A percentile compares a stretch with the other conserved stretches of the same genome.
Conservation (phyloP, 371 early-diverging fungal genomes). For the Thermomucor indicae-seudaticae region DNA sequence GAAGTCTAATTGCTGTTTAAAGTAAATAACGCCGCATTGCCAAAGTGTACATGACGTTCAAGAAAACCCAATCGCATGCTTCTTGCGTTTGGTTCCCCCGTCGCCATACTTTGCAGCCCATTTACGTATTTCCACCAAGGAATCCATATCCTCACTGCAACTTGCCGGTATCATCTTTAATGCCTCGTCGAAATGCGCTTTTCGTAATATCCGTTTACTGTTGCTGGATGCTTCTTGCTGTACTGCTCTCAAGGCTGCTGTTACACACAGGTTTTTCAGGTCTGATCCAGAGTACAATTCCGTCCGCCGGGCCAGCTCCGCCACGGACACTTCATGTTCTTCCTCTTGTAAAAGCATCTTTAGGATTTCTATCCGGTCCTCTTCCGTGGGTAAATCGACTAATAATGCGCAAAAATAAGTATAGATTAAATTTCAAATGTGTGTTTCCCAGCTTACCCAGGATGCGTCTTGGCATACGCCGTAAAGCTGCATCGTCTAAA, state of each 20-base stretch:
- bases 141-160: slow-evolving; percentile 83
- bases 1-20: slow-evolving; percentile 5
- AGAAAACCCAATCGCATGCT: slow-evolving; percentile 28
- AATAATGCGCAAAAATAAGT: slow-evolving; percentile 3
- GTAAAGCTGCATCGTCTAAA: slow-evolving; percentile 96
- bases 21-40: slow-evolving; percentile 2
- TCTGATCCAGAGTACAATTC: slow-evolving; percentile 94
- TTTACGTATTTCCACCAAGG: slow-evolving; percentile 78
- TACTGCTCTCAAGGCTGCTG: slow-evolving; percentile 80
- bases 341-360: slow-evolving; percentile 78
- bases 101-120: slow-evolving; percentile 89
- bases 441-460: slow-evolving; percentile 49
- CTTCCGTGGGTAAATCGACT: slow-evolving; percentile 88
- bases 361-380: slow-evolving; percentile 81
- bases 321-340: slow-evolving; percentile 51
- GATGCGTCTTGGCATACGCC: slow-evolving; percentile 95
- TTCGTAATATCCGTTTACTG: slow-evolving; percentile 23
- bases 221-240: slow-evolving; percentile 42
- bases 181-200: slow-evolving; percentile 77
- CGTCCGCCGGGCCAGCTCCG: slow-evolving; percentile 66
- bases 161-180: slow-evolving; percentile 81
- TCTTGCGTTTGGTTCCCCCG: slow-evolving; percentile 46
- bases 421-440: neutral
- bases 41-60: slow-evolving; percentile 24
- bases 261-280: slow-evolving; percentile 96